phyloP scores from a whole-genome alignment of 768 basidiomycete species.

The Tylopilus rubrobrunneus region DNA sequence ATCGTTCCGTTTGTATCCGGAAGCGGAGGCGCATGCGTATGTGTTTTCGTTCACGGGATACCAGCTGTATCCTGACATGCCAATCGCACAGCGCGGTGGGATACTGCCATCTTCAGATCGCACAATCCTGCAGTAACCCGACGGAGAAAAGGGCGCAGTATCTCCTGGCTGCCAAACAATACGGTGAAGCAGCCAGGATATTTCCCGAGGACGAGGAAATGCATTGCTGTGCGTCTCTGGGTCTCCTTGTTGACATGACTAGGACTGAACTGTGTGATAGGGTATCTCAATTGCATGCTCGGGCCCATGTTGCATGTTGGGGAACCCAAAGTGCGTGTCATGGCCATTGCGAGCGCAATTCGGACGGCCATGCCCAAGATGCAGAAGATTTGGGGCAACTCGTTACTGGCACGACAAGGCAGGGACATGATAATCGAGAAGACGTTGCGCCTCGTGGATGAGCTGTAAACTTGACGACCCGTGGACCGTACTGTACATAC shows the following conservation, averaged over 20 bases:
- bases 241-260: not conserved
- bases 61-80: not conserved
- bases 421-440: not conserved
- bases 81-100: not conserved
- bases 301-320: not conserved
- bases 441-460: not conserved
- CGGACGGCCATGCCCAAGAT: not conserved
- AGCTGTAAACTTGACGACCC: not conserved
- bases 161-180: not conserved
- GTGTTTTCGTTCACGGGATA: not conserved
- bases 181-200: not conserved
- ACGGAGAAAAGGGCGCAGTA: not conserved
- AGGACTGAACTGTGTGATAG: not conserved
- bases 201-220: conserved; percentile 6
- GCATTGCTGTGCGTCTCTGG: not conserved
- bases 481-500: not conserved
- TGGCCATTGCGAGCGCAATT: not conserved
- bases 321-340: not conserved
- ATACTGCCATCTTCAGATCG: not conserved
- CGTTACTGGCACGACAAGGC: not conserved
- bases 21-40: not conserved
- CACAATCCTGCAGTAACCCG: not conserved
- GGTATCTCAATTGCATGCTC: not conserved
- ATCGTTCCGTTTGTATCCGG: conserved; percentile 2
- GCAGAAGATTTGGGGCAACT: not conserved